Evolutionary conservation across 192 early-diverging fungal species (phyloP).

Genomic region (Dissophora ornata): DNA sequence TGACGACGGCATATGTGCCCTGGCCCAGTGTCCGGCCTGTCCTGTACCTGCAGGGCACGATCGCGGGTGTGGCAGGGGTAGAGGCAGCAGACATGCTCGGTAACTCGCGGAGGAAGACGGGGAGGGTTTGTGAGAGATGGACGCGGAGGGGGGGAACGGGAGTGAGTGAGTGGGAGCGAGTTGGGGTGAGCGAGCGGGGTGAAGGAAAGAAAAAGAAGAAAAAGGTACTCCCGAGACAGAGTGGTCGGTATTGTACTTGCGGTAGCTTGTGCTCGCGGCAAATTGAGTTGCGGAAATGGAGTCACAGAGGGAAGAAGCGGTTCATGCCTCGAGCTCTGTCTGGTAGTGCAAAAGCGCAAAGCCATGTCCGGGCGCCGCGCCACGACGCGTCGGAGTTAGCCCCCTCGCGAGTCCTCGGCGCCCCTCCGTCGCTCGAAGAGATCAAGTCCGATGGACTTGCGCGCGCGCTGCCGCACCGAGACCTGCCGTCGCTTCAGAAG

Average conservation of each 20-base stretch:
- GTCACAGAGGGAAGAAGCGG: not conserved
- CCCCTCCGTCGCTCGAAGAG: no score
- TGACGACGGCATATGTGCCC: conserved; percentile 76
- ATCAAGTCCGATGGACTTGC: no score
- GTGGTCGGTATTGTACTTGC: no score
- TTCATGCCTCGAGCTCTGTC: not conserved
- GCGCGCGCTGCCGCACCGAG: no score
- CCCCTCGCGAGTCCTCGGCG: no score
- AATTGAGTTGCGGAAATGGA: no score
- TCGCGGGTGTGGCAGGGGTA: conserved; percentile 25
- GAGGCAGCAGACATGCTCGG: conserved; percentile 24
- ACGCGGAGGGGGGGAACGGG: conserved; percentile 3
- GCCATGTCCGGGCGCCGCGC: no score
- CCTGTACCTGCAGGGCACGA: conserved; percentile 71
- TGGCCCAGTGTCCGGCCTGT: conserved; percentile 73
- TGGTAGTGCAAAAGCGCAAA: not conserved
- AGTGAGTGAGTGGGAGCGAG: conserved; percentile 1
- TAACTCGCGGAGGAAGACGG: not conserved
- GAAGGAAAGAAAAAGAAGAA: not conserved
- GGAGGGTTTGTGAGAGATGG: conserved; percentile 1
- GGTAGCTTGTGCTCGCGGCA: no score
- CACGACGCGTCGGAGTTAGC: no score
- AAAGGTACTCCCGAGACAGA: no score
- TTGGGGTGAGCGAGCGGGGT: not conserved
- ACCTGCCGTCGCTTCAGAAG: no score